These are phyloP conservation scores for Diaporthe aspalathi DNA, from an alignment of 2,329 filamentous ascomycete species.

Conservation along the genomic window DNA sequence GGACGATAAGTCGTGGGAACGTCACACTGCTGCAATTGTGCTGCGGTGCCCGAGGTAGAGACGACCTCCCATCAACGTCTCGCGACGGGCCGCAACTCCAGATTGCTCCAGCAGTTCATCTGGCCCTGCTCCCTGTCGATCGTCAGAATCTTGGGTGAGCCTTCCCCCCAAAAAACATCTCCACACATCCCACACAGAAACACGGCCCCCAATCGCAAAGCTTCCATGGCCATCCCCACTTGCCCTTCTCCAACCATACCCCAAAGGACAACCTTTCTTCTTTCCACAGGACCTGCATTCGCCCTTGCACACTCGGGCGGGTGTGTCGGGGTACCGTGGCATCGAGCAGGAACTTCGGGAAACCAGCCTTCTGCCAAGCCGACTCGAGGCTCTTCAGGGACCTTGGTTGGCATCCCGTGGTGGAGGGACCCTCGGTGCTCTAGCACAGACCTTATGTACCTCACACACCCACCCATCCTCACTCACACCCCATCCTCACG, in stretches of 20 bases:
- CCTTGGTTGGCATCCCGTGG: not conserved
- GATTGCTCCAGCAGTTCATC: conserved; percentile 29
- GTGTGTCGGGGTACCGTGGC: conserved; percentile 22
- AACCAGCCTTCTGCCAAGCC: conserved; percentile 3
- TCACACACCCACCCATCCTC: too few species aligned
- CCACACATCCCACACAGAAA: not conserved
- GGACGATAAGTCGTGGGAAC: not conserved
- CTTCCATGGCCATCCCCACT: conserved; percentile 14
- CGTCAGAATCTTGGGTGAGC: not conserved
- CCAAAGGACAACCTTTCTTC: not conserved
- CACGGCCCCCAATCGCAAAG: conserved; percentile 18
- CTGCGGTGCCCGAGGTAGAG: not conserved
- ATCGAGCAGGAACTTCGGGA: conserved; percentile 24
- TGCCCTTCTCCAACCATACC: not conserved
- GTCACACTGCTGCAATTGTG: not conserved
- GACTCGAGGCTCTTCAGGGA: conserved; percentile 14
- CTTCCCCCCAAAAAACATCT: not conserved
- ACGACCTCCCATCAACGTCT: conserved; percentile 3
- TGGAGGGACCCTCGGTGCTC: conserved; percentile 22
- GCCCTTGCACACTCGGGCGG: not conserved
- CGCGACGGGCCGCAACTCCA: conserved; percentile 40
- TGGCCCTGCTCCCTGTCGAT: conserved; percentile 29
- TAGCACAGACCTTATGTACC: conserved; percentile 3
- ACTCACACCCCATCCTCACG: too few species aligned
- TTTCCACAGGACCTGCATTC: conserved; percentile 16